Percentiles rank a stretch among this genome's conserved stretches.
phyloP scores from a whole-genome alignment of 495 filamentous ascomycete genomes.

The Talaromyces liani region DNA sequence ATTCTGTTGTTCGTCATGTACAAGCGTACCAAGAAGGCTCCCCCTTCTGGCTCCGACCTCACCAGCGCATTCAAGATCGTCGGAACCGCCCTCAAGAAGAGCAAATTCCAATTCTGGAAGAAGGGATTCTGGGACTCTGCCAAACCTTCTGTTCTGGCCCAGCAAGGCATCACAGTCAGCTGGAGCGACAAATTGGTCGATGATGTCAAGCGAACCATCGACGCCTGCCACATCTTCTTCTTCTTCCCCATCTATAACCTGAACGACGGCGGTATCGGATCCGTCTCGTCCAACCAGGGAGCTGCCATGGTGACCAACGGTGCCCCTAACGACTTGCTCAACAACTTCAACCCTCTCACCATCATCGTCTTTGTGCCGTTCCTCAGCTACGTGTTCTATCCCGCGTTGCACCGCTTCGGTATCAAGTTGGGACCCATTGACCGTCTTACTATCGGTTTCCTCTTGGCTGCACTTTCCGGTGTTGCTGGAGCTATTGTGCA shows the following conservation, averaged over 20 bases:
- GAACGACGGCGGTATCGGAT: slow-evolving; percentile 43
- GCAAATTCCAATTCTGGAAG: slow-evolving; percentile 49
- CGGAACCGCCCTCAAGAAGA: slow-evolving; percentile 43
- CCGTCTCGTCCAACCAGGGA: slow-evolving; percentile 40
- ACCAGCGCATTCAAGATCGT: slow-evolving; percentile 49
- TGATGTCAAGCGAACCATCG: slow-evolving; percentile 38
- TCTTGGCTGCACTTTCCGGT: slow-evolving; percentile 47
- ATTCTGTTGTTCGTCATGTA: slow-evolving; percentile 42
- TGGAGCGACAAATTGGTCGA: slow-evolving; percentile 45
- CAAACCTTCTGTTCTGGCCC: slow-evolving; percentile 51
- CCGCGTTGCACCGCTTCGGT: slow-evolving; percentile 41
- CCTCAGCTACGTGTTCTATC: slow-evolving; percentile 57
- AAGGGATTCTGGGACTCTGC: slow-evolving; percentile 57
- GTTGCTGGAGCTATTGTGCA: slow-evolving; percentile 57
- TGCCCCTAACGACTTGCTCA: slow-evolving; percentile 63
- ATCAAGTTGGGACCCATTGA: slow-evolving; percentile 57
- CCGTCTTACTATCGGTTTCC: slow-evolving; percentile 60
- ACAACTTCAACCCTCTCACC: slow-evolving; percentile 62
- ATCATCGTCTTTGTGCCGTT: slow-evolving; percentile 60
- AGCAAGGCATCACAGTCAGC: slow-evolving; percentile 31
- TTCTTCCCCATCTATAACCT: slow-evolving; percentile 46
- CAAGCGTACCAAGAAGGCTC: slow-evolving; percentile 37
- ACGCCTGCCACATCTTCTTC: slow-evolving; percentile 46
- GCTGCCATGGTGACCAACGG: slow-evolving; percentile 59
- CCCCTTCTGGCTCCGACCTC: slow-evolving; percentile 45